Conservation (phyloP, 306 rosid genomes). For the Potentilla sterilis region DNA sequence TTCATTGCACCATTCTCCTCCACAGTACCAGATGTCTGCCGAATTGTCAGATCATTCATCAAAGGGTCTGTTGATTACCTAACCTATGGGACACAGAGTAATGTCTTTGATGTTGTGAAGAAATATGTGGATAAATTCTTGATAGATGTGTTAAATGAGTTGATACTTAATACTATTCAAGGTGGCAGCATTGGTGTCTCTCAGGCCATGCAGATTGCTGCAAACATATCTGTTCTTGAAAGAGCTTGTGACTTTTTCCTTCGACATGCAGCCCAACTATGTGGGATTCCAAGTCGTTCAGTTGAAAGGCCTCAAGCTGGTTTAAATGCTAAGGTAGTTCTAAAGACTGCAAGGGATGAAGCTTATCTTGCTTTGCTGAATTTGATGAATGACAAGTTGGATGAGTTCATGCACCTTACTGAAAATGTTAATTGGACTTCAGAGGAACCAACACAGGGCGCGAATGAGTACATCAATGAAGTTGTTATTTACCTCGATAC, state of each 20-base stretch:
- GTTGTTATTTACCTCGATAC: slow-evolving; percentile 77
- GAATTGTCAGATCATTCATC: slow-evolving; percentile 72
- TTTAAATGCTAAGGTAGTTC: slow-evolving; percentile 75
- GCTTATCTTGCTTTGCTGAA: slow-evolving; percentile 62
- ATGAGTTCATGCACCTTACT: slow-evolving; percentile 68
- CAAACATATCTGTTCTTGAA: slow-evolving; percentile 80
- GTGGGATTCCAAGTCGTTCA: slow-evolving; percentile 49
- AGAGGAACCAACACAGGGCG: slow-evolving; percentile 60
- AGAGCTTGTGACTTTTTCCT: slow-evolving; percentile 91
- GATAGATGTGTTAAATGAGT: slow-evolving; percentile 67
- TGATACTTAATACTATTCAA: slow-evolving; percentile 54
- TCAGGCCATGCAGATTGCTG: slow-evolving; percentile 97
- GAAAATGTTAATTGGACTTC: slow-evolving; percentile 66
- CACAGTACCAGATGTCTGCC: slow-evolving; percentile 78
- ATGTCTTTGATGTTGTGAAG: slow-evolving; percentile 57
- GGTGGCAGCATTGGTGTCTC: slow-evolving; percentile 58
- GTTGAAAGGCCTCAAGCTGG: slow-evolving; percentile 61
- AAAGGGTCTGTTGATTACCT: slow-evolving; percentile 85
- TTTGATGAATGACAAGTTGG: slow-evolving; percentile 62
- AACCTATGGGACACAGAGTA: slow-evolving; percentile 50
- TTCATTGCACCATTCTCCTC: slow-evolving; percentile 85
- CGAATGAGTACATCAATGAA: slow-evolving; percentile 74
- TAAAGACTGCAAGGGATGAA: slow-evolving; percentile 71
- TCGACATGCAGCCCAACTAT: slow-evolving; percentile 62
- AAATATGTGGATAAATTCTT: slow-evolving; percentile 68